Evolutionary conservation across 371 early-diverging fungal genomes (phyloP), one percentile per base, ranked within the genome.

Genomic region (Gilbertella persicaria): DNA sequence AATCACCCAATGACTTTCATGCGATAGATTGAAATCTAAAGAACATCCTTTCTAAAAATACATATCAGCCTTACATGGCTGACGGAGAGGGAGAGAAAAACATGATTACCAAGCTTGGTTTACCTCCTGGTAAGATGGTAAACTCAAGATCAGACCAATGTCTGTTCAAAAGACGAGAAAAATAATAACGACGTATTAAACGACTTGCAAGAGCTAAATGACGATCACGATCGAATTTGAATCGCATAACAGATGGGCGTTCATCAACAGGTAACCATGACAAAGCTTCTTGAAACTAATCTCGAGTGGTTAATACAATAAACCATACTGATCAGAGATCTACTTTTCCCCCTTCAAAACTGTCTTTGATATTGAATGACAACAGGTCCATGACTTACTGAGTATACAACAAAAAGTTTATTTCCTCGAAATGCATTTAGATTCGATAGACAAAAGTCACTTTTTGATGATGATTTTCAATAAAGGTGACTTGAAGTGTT

Each of bases 1-100:
- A 17, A 80, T 69, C 16, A 82, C 81, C 83, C 80, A 86, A 63
- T 81, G 68, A n/a, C 83, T 84, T 57, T 83, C 80, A 70, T 86
- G 87, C 10, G 84, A 83, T 33, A 70, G 58, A 66, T 86, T 86
- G 50, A 77, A 84, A 49, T 78, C 75, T 17, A 54, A 40, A 5
- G 49, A 14, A 1, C 53, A 21, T 5, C 43, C 20, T 46, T 43
- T 50, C 48, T 30, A 43, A n/a, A n/a, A n/a, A n/a, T n/a, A n/a
- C n/a, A n/a, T n/a, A n/a, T n/a, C n/a, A n/a, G n/a, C n/a, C n/a
- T n/a, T n/a, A n/a, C n/a, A n/a, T n/a, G n/a, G n/a, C n/a, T n/a
- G n/a, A n/a, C n/a, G n/a, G n/a, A n/a, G n/a, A n/a, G n/a, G n/a
- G n/a, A n/a, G n/a, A n/a, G n/a, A n/a, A n/a, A n/a, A n/a, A n/a